Base-by-base conservation (phyloP, 257 asterid species). In the Henckelia pumila region DNA sequence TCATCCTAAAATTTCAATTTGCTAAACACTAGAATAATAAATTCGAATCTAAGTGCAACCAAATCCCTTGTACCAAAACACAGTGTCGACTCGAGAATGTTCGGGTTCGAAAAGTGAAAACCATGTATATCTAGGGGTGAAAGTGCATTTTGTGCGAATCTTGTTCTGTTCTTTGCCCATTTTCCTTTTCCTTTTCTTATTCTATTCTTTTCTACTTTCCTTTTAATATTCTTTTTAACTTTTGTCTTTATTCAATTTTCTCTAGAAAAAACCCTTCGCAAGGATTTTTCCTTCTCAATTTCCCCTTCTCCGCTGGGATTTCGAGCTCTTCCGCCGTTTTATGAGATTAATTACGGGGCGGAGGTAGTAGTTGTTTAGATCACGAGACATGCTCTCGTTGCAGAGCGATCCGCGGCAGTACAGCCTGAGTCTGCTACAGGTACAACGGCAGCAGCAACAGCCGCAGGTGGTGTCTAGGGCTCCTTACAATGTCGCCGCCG, bases 391-490 rank as follows among this genome's bases (percentile, higher is more conserved):
- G 98, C 89, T 92, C 83, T 89, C 97, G 81, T 78, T 89, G 88
- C 96, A 88, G 85, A 83, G 84, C 77, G 96, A 92, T 82, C 88
- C 85, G 79, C 84, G 92, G 78, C 89, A 86, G 79, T 78, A 79
- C 78, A 80, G 64, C 73, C 80, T 82, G 47, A 84, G 79, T 70
- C 71, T 75, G 77, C 88, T 82, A 63, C 85, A 79, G 76, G 76
- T 77, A 17, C 83, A 66, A 10, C 92, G 81, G 8, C 88, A 75
- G 57, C 90, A 79, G 76, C 85, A 74, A 61, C 78, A 66, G 66
- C 79, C 72, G 59, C 88, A 86, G 63, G 75, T 76, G 77, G 78
- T 69, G 8, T 63, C 81, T 70, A 82, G 86, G 89, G 81, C 80
- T 75, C 83, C 86, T 21, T 78, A 76, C 69, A 80, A 77, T 79